A percentile compares a stretch with the other conserved stretches of the same genome.
Conservation (phyloP, 441 rosid genomes). For the Pelargonium cotyledonis region DNA sequence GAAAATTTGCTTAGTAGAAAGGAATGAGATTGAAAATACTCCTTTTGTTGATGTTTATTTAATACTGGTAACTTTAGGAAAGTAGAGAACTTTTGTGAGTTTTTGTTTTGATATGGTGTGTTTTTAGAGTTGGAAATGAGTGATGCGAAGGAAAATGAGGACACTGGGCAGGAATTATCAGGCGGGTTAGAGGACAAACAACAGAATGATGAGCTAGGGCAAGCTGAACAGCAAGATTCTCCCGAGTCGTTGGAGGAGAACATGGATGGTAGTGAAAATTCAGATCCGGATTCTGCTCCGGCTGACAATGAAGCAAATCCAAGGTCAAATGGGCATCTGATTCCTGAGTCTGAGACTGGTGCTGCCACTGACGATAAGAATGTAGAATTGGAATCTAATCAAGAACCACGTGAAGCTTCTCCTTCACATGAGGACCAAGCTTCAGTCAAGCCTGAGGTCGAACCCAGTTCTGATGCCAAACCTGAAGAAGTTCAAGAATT, state of each 20-base stretch:
- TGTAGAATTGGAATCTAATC: constrained; percentile 5
- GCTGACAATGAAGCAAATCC: constrained; percentile 21
- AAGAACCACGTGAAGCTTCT: constrained; percentile 19
- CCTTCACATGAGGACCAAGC: constrained; percentile 18
- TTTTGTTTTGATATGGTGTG: not conserved
- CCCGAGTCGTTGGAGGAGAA: constrained; percentile 5
- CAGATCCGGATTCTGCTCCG: constrained; percentile 20
- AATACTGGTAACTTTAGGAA: too few species aligned
- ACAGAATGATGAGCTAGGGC: constrained; percentile 12
- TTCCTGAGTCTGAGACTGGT: constrained; percentile 13
- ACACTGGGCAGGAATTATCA: constrained; percentile 18
- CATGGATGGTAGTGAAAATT: not conserved
- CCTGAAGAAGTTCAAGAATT: constrained; percentile 4
- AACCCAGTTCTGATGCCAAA: not conserved
- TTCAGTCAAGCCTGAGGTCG: constrained; percentile 1
- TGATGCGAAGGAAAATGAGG: constrained; percentile 30
- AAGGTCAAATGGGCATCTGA: constrained; percentile 16
- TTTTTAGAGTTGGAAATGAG: constrained; percentile 28
- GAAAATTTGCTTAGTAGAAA: not conserved
- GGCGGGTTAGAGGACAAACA: constrained; percentile 18
- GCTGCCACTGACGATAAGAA: constrained; percentile 13
- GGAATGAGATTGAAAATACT: not conserved
- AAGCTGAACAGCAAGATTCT: constrained; percentile 19
- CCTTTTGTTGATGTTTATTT: too few species aligned
- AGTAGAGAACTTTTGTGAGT: not conserved